Evolutionary conservation across 2,329 filamentous ascomycete genomes (phyloP).

Genomic region (Gremmenia infestans): DNA sequence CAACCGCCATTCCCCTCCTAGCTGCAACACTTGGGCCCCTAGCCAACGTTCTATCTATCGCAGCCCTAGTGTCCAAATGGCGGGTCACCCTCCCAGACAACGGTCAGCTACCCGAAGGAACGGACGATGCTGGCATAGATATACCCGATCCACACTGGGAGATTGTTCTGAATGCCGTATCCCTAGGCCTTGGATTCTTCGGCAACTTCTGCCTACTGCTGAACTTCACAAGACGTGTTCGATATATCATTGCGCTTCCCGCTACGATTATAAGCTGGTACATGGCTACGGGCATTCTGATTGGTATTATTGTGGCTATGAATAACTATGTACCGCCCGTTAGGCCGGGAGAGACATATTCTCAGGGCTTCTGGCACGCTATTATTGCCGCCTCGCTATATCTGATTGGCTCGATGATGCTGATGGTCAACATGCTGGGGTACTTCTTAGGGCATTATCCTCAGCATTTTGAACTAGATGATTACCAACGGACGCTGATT

Average conservation of each 20-base stretch:
- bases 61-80: conserved; percentile 62
- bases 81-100: conserved; percentile 44
- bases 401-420: conserved; percentile 53
- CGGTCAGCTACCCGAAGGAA: conserved; percentile 38
- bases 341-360: conserved; percentile 49
- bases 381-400: conserved; percentile 61
- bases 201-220: conserved; percentile 64
- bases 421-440: conserved; percentile 67
- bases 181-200: conserved; percentile 57
- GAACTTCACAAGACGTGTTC: conserved; percentile 62
- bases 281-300: conserved; percentile 53
- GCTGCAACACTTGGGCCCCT: conserved; percentile 65
- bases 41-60: conserved; percentile 66
- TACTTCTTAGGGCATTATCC: conserved; percentile 66
- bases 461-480: conserved; percentile 59
- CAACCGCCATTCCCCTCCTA: conserved; percentile 49
- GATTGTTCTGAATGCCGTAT: conserved; percentile 58
- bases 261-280: conserved; percentile 64
- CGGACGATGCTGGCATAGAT: conserved; percentile 46
- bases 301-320: conserved; percentile 53
- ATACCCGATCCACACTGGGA: conserved; percentile 55
- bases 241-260: conserved; percentile 64
- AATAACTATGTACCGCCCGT: conserved; percentile 44
- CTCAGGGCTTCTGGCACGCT: conserved; percentile 66
- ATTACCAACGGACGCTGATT: conserved; percentile 64